Conservation (phyloP, 2,329 filamentous ascomycete species). For the Neonectria hederae region DNA sequence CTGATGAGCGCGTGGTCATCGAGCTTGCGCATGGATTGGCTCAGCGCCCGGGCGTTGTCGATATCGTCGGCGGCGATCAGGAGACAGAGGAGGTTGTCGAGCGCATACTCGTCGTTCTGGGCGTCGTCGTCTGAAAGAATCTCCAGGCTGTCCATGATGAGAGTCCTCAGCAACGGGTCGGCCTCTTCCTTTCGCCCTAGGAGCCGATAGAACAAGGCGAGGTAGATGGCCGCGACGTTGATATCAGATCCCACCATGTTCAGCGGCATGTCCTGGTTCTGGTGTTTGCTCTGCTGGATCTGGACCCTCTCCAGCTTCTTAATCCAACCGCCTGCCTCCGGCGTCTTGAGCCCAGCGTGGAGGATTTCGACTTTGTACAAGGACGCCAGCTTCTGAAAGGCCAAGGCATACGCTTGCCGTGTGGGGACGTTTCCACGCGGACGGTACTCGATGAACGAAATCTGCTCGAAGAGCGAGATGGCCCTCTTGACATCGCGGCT, state of each 20-base stretch:
- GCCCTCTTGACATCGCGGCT: slow-evolving; percentile 48
- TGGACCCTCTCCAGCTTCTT: slow-evolving; percentile 49
- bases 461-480: slow-evolving; percentile 48
- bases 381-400: slow-evolving; percentile 51
- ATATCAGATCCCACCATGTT: slow-evolving; percentile 54
- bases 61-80: slow-evolving; percentile 52
- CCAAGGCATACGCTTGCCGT: slow-evolving; percentile 51
- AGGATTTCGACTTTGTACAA: slow-evolving; percentile 50
- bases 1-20: slow-evolving; percentile 42
- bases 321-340: slow-evolving; percentile 46
- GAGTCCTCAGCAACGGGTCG: slow-evolving; percentile 41
- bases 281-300: slow-evolving; percentile 49
- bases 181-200: slow-evolving; percentile 42
- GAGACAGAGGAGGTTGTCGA: slow-evolving; percentile 53
- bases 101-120: slow-evolving; percentile 53
- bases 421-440: slow-evolving; percentile 52
- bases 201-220: slow-evolving; percentile 51
- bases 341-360: slow-evolving; percentile 39
- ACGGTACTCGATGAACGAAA: slow-evolving; percentile 51
- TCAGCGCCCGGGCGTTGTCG: slow-evolving; percentile 49
- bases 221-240: slow-evolving; percentile 53
- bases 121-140: slow-evolving; percentile 53
- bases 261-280: slow-evolving; percentile 52
- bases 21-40: slow-evolving; percentile 52
- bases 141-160: slow-evolving; percentile 51